Conservation (phyloP, 306 rosid genomes). For the Fagus crenata region DNA sequence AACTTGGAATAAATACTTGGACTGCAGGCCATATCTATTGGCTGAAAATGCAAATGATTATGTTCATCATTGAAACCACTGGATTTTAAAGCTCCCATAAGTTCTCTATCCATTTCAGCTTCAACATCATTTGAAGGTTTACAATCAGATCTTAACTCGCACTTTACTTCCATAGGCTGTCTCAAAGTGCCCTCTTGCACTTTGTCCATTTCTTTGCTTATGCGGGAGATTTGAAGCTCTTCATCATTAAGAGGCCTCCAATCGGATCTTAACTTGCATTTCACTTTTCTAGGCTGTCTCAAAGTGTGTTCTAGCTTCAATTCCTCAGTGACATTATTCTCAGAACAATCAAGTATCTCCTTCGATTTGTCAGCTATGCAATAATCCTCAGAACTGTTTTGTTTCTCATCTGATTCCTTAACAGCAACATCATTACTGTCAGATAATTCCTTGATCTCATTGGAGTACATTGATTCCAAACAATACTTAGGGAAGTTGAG, state of each 20-base stretch:
- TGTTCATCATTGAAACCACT: constrained; percentile 1
- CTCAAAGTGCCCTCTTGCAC: neutral
- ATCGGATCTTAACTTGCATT: constrained; percentile 8
- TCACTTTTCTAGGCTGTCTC: constrained; percentile 15
- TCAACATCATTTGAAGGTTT: constrained; percentile 24
- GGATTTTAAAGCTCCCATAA: constrained; percentile 9
- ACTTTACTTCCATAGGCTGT: constrained; percentile 16
- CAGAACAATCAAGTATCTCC: neutral
- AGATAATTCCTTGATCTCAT: constrained; percentile 19
- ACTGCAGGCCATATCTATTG: constrained; percentile 4
- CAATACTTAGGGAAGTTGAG: constrained; percentile 57
- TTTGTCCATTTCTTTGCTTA: no score
- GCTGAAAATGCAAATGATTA: constrained; percentile 7
- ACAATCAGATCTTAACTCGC: constrained; percentile 8
- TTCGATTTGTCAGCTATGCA: neutral
- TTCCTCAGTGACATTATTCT: neutral
- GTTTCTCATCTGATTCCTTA: constrained; percentile 25
- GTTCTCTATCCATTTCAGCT: constrained; percentile 16
- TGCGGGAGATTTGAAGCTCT: no score
- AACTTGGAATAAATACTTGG: constrained; percentile 10
- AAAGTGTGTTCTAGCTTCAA: neutral
- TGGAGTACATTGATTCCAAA: constrained; percentile 10
- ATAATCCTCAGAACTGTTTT: constrained; percentile 13
- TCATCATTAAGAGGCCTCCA: constrained; percentile 23
- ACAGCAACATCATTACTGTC: constrained; percentile 15